Evolutionary conservation across 2,329 filamentous ascomycete species (phyloP).

Genomic region (Diplodia seriata): DNA sequence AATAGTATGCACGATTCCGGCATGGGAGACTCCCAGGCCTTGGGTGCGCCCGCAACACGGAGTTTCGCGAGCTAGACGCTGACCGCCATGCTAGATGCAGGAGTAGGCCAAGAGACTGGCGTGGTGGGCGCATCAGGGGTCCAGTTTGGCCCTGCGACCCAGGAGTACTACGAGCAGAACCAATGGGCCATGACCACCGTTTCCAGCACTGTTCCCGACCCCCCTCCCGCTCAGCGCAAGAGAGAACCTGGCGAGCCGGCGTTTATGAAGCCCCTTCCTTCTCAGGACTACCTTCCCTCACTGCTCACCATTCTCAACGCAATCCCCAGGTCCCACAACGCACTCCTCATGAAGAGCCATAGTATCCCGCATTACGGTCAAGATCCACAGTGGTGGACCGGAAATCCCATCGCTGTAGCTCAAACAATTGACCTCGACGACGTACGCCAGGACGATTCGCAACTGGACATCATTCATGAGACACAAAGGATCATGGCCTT

Average conservation of each 20-base stretch:
- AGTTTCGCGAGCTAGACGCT: constrained; percentile 8
- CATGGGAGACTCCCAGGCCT: constrained; percentile 16
- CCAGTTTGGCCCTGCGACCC: constrained; percentile 62
- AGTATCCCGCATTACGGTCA: constrained; percentile 57
- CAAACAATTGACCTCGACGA: constrained; percentile 55
- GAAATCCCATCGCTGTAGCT: constrained; percentile 57
- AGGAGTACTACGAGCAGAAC: constrained; percentile 60
- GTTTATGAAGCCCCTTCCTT: constrained; percentile 63
- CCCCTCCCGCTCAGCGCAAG: constrained; percentile 58
- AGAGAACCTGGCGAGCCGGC: constrained; percentile 59
- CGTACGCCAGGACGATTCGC: constrained; percentile 44
- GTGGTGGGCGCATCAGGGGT: constrained; percentile 49
- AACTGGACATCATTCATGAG: constrained; percentile 61
- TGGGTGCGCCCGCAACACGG: constrained; percentile 12
- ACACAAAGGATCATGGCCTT: constrained; percentile 68
- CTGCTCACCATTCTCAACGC: constrained; percentile 68
- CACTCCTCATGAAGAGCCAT: constrained; percentile 51
- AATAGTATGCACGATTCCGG: constrained; percentile 32
- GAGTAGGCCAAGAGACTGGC: constrained; percentile 60
- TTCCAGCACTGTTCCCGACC: constrained; percentile 59
- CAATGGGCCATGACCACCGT: constrained; percentile 64
- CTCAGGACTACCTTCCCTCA: constrained; percentile 62
- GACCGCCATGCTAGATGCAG: constrained; percentile 22
- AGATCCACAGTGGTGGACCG: constrained; percentile 68
- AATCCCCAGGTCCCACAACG: constrained; percentile 65